Base-by-base conservation (phyloP, 169 alveolate species). In the Eimeria sp. region DNA sequence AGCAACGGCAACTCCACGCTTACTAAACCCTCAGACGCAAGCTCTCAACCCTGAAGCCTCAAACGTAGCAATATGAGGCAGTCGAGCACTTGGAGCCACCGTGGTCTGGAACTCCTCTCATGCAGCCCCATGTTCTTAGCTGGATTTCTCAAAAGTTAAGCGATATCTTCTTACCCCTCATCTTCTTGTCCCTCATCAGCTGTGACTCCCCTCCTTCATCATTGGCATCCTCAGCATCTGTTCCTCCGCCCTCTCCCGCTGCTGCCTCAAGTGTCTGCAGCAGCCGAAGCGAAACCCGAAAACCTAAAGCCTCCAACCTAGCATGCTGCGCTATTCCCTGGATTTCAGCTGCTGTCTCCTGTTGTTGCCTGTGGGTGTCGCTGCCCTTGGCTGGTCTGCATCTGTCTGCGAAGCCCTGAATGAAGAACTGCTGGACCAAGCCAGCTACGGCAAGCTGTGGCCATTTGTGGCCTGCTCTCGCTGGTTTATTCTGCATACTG, bases 251-350 rank as follows among this genome's bases (percentile, higher is more conserved):
- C 27, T 86, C 67, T 34, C 47, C 93, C 61, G 30, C 93, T 61
- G 54, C 80, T 30, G 49, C 82, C 61, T 58, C 93, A 61, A 86
- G 82, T 25, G 72, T 72, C 93, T 86, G 67, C 57, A 54, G 27
- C 54, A 49, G 25, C 47, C 3, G 57, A n/a, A 1, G n/a, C 51
- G n/a, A 25, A 51, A 3, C 76, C 75, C 91, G n/a, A 27, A 57
- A 49, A 30, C 45, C 75, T 34, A 30, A n/a, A 57, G 4, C 7
- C 54, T 57, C 20, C 27, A 47, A 22, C 22, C 4, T n/a, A 45
- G 4, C 45, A 16, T 45, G 49, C 89, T 3, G 47, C 89, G 20
- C 63, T 0, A 22, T 45, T 51, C 22, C 65, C 25, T 47, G 67
- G 63, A 51, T 45, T 78, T 40, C 63, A 14, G 2, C n/a, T 9